Conservation (phyloP, 768 basidiomycete genomes). For the Lentinula boryana region DNA sequence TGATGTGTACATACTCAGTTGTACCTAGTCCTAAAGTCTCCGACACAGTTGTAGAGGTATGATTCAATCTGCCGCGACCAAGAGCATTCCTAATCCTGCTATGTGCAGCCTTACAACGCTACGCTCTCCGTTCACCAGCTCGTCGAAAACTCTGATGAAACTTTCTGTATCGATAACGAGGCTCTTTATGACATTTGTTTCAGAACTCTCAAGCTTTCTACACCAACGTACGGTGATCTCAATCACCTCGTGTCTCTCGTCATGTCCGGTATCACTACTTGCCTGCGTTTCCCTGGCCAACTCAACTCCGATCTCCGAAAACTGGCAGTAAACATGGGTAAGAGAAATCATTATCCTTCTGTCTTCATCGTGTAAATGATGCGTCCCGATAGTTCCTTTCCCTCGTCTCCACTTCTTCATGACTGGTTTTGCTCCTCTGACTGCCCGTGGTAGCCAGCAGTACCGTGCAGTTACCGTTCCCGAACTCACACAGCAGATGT, state of each 20-base stretch:
- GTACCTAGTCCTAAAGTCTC: conserved; percentile 97
- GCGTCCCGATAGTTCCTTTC: conserved; percentile 70
- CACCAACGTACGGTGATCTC: conserved; percentile 95
- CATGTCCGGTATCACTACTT: conserved; percentile 98
- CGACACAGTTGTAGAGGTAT: conserved; percentile 94
- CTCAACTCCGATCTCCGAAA: conserved; percentile 98
- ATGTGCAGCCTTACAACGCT: conserved; percentile 89
- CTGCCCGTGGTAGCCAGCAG: conserved; percentile 88
- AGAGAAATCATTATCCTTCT: conserved; percentile 15
- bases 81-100: background rate
- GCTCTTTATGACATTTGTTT: conserved; percentile 99
- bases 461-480: conserved; percentile 97
- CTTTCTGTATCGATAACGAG: conserved; percentile 99
- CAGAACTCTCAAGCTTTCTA: conserved; percentile 92
- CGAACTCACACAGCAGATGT: conserved; percentile 98
- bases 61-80: conserved; percentile 7
- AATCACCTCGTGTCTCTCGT: conserved; percentile 97
- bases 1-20: conserved; percentile 99
- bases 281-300: conserved; percentile 99
- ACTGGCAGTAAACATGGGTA: conserved; percentile 98
- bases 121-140: conserved; percentile 98
- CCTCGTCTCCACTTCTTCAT: conserved; percentile 99
- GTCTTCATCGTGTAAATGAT: background rate
- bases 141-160: conserved; percentile 99
- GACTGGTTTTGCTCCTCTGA: conserved; percentile 92